These are phyloP conservation scores for Penicillium canescens DNA, from an alignment of 495 filamentous ascomycete species.

Conservation along the genomic window DNA sequence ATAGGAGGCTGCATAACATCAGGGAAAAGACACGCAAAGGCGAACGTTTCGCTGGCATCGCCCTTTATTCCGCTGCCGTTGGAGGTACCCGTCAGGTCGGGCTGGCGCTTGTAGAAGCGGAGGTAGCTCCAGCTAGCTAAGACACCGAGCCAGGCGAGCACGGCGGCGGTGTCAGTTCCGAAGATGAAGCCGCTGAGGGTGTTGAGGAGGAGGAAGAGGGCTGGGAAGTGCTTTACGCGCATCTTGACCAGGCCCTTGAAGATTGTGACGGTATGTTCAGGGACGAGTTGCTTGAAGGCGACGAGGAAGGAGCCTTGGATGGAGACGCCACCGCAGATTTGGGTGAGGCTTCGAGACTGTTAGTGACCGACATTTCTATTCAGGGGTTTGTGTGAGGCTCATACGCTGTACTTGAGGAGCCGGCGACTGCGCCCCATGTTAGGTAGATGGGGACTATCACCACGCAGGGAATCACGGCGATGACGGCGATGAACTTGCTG, in stretches of 20 bases:
- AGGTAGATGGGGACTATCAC: conserved; percentile 72
- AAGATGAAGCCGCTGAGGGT: conserved; percentile 75
- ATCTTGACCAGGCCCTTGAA: conserved; percentile 85
- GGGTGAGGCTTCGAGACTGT: conserved; percentile 56
- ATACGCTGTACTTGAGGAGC: conserved; percentile 68
- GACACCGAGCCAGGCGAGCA: conserved; percentile 81
- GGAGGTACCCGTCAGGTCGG: conserved; percentile 54
- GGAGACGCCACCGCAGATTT: conserved; percentile 84
- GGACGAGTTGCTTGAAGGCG: conserved; percentile 96
- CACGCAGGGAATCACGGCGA: conserved; percentile 77
- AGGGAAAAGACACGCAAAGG: conserved; percentile 93
- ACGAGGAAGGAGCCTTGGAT: conserved; percentile 94
- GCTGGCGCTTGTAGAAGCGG: conserved; percentile 89
- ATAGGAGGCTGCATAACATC: conserved; percentile 79
- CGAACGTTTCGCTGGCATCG: conserved; percentile 93
- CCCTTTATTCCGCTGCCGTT: conserved; percentile 61
- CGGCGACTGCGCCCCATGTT: conserved; percentile 67
- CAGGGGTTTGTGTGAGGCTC: conserved; percentile 32
- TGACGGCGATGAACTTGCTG: conserved; percentile 81
- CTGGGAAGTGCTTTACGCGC: conserved; percentile 91
- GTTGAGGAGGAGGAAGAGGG: conserved; percentile 80
- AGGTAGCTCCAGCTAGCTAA: conserved; percentile 93
- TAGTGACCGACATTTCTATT: conserved; percentile 25
- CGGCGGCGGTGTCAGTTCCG: conserved; percentile 79
- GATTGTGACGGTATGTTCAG: conserved; percentile 95